Base-by-base conservation (phyloP, 257 asterid genomes). In the Asclepias syriaca region DNA sequence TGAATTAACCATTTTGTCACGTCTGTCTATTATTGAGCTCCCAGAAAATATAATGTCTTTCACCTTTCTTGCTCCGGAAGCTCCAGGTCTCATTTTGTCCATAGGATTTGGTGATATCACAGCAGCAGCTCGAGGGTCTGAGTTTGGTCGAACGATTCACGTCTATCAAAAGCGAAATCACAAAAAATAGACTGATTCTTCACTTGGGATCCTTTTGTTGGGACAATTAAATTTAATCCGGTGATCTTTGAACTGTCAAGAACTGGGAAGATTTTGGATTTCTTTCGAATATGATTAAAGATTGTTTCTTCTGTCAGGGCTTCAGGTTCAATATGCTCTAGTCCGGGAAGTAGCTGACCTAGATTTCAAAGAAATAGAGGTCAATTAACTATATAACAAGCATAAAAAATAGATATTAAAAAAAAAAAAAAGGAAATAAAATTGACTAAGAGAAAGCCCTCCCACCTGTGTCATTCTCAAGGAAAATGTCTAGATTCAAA, bases 271-370 rank as follows among this genome's bases (percentile, higher is more conserved):
- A 72, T 84, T 66, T 81, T 79, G 13, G 88, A 78, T 63, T 71
- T 85, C 72, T 72, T 70, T 29, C 80, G 82, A 49, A 80, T 77
- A 59, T 79, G 79, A 27, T 83, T 83, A 45, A 78, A n/a, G n/a
- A n/a, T n/a, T n/a, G n/a, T n/a, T n/a, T n/a, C n/a, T n/a, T n/a
- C n/a, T n/a, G n/a, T n/a, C n/a, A n/a, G n/a, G n/a, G n/a, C n/a
- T n/a, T n/a, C n/a, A n/a, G n/a, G n/a, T n/a, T n/a, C n/a, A n/a
- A n/a, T n/a, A n/a, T n/a, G n/a, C n/a, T n/a, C n/a, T n/a, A n/a
- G n/a, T n/a, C n/a, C n/a, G n/a, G n/a, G n/a, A n/a, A n/a, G n/a
- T n/a, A n/a, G n/a, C n/a, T n/a, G n/a, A n/a, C n/a, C n/a, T n/a
- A n/a, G n/a, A n/a, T n/a, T n/a, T n/a, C n/a, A n/a, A n/a, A n/a